Conservation (phyloP, 2,329 filamentous ascomycete species). For the Aspergillus novofumigatus region DNA sequence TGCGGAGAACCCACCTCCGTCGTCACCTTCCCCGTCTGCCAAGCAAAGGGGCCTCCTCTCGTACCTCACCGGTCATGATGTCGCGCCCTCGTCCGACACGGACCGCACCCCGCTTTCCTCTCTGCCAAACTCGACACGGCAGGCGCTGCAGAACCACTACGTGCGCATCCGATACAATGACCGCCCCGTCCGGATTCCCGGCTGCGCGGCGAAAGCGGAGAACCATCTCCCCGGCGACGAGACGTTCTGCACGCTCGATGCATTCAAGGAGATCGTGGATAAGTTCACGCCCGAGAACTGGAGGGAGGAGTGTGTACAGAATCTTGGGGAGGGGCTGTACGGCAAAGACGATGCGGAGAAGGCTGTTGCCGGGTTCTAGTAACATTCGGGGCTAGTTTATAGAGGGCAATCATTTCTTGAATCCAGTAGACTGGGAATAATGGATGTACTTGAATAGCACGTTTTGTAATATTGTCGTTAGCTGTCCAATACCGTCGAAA, state of each 20-base stretch:
- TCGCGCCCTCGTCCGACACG: slow-evolving; percentile 15
- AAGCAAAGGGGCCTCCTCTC: slow-evolving; percentile 30
- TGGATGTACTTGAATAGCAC: neutral
- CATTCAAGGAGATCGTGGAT: slow-evolving; percentile 90
- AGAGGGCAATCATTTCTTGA: neutral
- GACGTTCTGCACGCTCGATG: slow-evolving; percentile 83
- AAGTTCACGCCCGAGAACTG: slow-evolving; percentile 81
- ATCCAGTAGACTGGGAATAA: neutral
- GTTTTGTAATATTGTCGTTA: neutral
- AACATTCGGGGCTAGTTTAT: neutral
- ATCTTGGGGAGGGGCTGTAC: slow-evolving; percentile 53
- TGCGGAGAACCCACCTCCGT: neutral
- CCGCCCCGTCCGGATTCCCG: slow-evolving; percentile 72
- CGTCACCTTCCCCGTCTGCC: slow-evolving; percentile 15
- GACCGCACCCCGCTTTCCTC: slow-evolving; percentile 31
- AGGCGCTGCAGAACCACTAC: slow-evolving; percentile 61
- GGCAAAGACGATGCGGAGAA: slow-evolving; percentile 40
- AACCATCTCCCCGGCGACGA: slow-evolving; percentile 85
- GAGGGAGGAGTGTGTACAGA: slow-evolving; percentile 59
- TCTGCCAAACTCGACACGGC: slow-evolving; percentile 25
- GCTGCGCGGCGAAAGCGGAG: slow-evolving; percentile 64
- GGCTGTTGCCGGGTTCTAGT: slow-evolving; percentile 36
- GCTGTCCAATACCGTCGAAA: neutral
- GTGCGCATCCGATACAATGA: slow-evolving; percentile 93
- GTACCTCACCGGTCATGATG: slow-evolving; percentile 23